Conservation (phyloP, 345 rosid genomes). For the Gossypium bickii region DNA sequence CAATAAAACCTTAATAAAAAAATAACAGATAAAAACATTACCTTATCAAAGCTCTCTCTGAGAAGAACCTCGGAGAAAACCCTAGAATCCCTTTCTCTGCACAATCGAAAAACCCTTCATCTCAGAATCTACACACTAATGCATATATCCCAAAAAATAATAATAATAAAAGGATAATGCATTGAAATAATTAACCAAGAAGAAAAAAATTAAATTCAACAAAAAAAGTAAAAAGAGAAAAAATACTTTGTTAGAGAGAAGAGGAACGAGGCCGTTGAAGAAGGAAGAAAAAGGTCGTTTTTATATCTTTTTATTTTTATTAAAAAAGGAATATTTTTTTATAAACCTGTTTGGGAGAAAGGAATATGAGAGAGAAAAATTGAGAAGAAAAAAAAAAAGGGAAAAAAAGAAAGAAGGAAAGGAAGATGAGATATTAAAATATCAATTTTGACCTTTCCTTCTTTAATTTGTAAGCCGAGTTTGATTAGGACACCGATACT, state of each 20-base stretch:
- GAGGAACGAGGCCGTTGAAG: constrained; percentile 20
- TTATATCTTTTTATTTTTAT: neutral
- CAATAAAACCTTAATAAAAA: constrained; percentile 4
- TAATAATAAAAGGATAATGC: neutral
- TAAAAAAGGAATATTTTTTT: neutral
- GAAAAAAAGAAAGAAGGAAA: neutral
- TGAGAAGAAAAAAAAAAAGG: neutral
- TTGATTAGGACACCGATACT: neutral
- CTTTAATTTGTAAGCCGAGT: neutral
- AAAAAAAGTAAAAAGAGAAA: neutral
- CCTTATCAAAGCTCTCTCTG: constrained; percentile 12
- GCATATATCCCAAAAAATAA: constrained; percentile 19
- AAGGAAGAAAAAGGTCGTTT: neutral
- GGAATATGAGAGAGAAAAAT: neutral
- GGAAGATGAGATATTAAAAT: constrained; percentile 2
- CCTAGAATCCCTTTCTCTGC: constrained; percentile 38
- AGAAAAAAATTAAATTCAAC: neutral
- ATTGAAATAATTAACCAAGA: neutral
- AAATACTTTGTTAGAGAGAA: constrained; percentile 19
- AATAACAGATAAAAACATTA: neutral
- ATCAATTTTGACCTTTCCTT: constrained; percentile 6
- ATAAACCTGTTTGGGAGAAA: constrained; percentile 17
- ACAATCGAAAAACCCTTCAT: constrained; percentile 20
- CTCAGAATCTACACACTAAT: constrained; percentile 24
- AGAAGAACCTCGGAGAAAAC: constrained; percentile 17